Evolutionary conservation across 768 basidiomycete species (phyloP).

Genomic region (Pleurotus eryngii): DNA sequence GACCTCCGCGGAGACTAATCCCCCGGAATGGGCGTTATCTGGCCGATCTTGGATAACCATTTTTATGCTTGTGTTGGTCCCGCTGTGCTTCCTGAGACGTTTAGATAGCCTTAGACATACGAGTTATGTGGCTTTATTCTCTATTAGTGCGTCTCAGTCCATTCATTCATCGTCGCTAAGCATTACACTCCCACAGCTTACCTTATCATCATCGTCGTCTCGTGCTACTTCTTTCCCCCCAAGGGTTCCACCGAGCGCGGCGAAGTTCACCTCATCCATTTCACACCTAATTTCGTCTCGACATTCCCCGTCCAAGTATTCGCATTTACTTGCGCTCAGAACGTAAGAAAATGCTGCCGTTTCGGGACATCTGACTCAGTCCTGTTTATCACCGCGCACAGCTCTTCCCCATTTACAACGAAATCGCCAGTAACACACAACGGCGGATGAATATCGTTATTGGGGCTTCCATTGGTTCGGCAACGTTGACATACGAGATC

Average conservation of each 20-base stretch:
- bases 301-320: constrained; percentile 94
- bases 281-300: constrained; percentile 74
- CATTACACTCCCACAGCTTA: constrained; percentile 46
- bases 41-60: constrained; percentile 83
- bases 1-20: constrained; percentile 56
- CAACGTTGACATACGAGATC: constrained; percentile 81
- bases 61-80: constrained; percentile 73
- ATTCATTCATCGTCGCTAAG: constrained; percentile 1
- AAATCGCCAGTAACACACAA: constrained; percentile 79
- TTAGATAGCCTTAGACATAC: constrained; percentile 87
- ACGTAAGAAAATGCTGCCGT: constrained; percentile 46
- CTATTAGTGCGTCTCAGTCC: constrained; percentile 62
- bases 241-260: constrained; percentile 61
- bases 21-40: constrained; percentile 73
- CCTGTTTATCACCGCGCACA: constrained; percentile 24
- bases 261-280: constrained; percentile 66
- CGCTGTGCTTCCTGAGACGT: constrained; percentile 78
- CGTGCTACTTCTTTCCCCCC: constrained; percentile 74
- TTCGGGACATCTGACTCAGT: not conserved
- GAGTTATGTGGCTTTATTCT: constrained; percentile 87
- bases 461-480: constrained; percentile 80
- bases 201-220: constrained; percentile 74
- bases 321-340: constrained; percentile 90
- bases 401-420: constrained; percentile 94
- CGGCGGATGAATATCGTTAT: constrained; percentile 84